Evolutionary conservation across 345 rosid species (phyloP).

Genomic region (Mallotus nudiflorus): DNA sequence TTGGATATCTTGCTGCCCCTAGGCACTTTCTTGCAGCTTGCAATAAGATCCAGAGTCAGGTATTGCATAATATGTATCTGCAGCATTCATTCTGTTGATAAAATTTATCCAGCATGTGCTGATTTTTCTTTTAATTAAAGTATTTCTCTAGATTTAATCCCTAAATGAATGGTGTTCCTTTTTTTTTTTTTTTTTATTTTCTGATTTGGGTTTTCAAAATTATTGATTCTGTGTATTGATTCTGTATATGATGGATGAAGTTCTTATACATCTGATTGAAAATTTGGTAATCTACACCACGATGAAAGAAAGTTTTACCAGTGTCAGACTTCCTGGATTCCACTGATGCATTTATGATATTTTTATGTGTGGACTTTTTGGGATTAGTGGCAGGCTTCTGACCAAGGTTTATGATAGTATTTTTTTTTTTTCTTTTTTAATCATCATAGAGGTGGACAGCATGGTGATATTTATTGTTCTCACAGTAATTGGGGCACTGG

Average conservation of each 20-base stretch:
- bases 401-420: neutral
- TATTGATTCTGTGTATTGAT: neutral
- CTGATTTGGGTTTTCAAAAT: neutral
- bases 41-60: slow-evolving; percentile 98
- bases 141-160: neutral
- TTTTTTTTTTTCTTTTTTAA: neutral
- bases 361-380: neutral
- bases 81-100: neutral
- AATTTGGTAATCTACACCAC: neutral
- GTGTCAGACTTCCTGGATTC: neutral
- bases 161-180: neutral
- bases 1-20: slow-evolving; percentile 94
- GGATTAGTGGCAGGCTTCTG: neutral
- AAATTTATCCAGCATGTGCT: neutral
- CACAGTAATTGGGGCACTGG: neutral
- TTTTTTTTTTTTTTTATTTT: neutral
- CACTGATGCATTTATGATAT: neutral
- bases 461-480: neutral
- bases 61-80: slow-evolving; percentile 24
- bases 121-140: neutral
- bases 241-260: slow-evolving; percentile 1
- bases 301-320: neutral
- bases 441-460: neutral
- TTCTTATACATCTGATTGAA: neutral
- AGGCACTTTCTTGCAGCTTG: slow-evolving; percentile 91